Evolutionary conservation across 208 protist genomes (phyloP).

Genomic region (Acanthamoeba castellanii): DNA sequence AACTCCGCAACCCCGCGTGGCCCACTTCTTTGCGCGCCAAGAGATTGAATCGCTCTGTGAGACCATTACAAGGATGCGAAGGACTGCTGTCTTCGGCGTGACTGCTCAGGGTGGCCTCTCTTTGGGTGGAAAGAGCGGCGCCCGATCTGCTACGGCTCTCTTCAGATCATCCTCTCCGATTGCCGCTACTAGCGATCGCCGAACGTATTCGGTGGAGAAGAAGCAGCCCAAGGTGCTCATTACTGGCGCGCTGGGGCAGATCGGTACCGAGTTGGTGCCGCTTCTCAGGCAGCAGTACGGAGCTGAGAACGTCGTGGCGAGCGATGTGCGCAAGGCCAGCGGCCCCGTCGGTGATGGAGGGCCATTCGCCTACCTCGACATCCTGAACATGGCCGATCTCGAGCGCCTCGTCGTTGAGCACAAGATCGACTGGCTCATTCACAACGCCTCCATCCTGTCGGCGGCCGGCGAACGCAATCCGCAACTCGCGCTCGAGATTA

Average conservation of each 20-base stretch:
- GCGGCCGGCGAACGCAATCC: conserved; percentile 92
- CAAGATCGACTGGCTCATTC: conserved; percentile 89
- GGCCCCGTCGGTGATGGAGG: conserved; percentile 24
- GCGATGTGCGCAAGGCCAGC: conserved; percentile 85
- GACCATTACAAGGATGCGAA: not conserved
- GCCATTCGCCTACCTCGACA: conserved; percentile 82
- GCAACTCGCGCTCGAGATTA: conserved; percentile 89
- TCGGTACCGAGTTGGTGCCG: conserved; percentile 90
- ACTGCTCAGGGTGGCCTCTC: no score
- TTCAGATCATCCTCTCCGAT: not conserved
- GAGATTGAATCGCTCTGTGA: no score
- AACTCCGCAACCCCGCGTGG: no score
- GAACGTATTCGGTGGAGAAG: not conserved
- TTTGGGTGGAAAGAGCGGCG: not conserved
- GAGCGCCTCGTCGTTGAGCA: conserved; percentile 66
- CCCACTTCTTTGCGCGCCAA: no score
- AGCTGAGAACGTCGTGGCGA: conserved; percentile 89
- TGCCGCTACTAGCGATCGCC: not conserved
- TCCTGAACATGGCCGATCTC: conserved; percentile 76
- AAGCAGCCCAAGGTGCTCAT: conserved; percentile 84
- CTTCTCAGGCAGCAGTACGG: conserved; percentile 87
- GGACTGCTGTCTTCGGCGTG: not conserved
- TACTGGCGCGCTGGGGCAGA: conserved; percentile 92
- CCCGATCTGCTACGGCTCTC: not conserved
- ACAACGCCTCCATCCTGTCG: conserved; percentile 91